Evolutionary conservation across 2,329 filamentous ascomycete species (phyloP).

Genomic region (Sporothrix luriei): DNA sequence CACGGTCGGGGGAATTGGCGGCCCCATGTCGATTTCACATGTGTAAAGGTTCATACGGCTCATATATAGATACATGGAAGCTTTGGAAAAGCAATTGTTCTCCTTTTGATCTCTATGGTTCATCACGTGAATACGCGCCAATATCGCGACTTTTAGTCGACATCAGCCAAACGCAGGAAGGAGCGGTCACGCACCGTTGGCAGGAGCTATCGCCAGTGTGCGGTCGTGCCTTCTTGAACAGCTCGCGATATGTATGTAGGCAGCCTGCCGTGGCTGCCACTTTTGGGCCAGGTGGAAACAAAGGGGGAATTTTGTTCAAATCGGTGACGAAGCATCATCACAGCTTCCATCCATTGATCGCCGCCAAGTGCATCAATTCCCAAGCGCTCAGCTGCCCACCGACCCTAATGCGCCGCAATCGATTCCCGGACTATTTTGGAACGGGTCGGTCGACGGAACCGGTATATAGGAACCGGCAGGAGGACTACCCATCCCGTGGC

Average conservation of each 20-base stretch:
- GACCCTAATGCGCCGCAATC: conserved; percentile 16
- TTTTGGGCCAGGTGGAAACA: neutral
- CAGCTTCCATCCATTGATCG: neutral
- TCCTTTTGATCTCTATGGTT: neutral
- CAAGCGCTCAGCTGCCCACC: too few relatives aligned
- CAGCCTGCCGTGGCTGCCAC: neutral
- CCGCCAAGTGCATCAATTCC: neutral
- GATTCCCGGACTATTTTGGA: conserved; percentile 31
- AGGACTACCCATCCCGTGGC: neutral
- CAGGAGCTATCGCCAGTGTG: neutral
- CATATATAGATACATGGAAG: neutral
- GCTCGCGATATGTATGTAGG: neutral
- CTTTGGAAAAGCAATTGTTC: neutral
- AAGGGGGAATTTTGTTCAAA: neutral
- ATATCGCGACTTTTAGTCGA: neutral
- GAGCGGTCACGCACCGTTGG: conserved; percentile 2
- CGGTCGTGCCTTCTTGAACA: conserved; percentile 4
- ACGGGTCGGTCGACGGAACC: conserved; percentile 15
- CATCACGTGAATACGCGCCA: conserved; percentile 31
- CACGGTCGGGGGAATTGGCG: neutral
- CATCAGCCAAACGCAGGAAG: conserved; percentile 7
- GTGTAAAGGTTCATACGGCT: too few relatives aligned
- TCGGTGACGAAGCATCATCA: neutral
- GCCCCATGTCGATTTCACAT: too few relatives aligned
- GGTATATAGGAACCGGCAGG: neutral